A percentile compares a stretch with the other conserved stretches of the same genome.
Conservation (phyloP, 1,284 basidiomycete species). For the Xerocomus minutiporus region DNA sequence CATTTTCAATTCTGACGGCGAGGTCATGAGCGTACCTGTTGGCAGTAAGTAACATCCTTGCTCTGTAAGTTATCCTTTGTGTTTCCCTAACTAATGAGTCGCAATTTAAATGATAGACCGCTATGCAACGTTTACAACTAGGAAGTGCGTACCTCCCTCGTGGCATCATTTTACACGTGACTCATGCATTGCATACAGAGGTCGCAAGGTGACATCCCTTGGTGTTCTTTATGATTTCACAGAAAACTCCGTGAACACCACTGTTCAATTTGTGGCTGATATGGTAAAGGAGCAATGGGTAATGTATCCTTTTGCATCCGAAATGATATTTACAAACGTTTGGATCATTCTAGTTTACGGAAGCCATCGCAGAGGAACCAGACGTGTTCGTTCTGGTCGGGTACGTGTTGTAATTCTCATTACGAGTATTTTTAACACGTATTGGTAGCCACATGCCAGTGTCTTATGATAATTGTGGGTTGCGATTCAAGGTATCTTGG, state of each 20-base stretch:
- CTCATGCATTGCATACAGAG: conserved; percentile 37
- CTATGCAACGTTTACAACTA: conserved; percentile 72
- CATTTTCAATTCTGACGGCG: conserved; percentile 47
- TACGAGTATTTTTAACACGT: background rate
- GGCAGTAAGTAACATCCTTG: conserved; percentile 44
- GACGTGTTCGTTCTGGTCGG: conserved; percentile 77
- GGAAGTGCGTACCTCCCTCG: conserved; percentile 47
- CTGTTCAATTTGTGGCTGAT: conserved; percentile 65
- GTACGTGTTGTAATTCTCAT: conserved; percentile 33
- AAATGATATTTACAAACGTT: background rate
- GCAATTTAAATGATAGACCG: conserved; percentile 39
- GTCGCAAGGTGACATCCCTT: conserved; percentile 70
- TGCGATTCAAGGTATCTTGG: background rate
- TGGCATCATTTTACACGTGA: background rate
- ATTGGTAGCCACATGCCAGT: conserved; percentile 65
- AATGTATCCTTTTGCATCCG: conserved; percentile 8
- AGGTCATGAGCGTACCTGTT: conserved; percentile 53
- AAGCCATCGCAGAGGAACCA: conserved; percentile 75
- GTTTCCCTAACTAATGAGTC: background rate
- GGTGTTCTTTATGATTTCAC: conserved; percentile 79
- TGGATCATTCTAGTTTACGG: conserved; percentile 50
- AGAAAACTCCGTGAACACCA: conserved; percentile 61
- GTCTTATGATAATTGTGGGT: conserved; percentile 54
- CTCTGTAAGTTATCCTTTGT: background rate
- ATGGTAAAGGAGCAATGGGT: conserved; percentile 78